Evolutionary conservation across 805 yeast genomes (phyloP).

Genomic region (Maudiozyma turicensis): DNA sequence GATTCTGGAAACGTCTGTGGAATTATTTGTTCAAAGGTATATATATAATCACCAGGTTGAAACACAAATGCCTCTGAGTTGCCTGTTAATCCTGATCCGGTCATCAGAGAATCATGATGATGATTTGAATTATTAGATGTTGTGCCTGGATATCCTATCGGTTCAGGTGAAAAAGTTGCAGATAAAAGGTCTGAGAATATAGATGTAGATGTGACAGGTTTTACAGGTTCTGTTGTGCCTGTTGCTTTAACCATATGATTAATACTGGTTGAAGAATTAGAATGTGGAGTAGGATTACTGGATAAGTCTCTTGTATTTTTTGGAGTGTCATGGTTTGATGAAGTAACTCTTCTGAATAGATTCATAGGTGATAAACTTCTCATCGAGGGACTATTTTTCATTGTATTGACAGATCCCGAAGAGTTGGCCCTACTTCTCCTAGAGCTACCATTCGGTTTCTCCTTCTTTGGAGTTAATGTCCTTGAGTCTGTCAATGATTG

Average conservation of each 20-base stretch:
- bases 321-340: constrained; percentile 8
- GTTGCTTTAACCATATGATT: neutral
- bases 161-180: constrained; percentile 6
- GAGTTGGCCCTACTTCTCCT: constrained; percentile 7
- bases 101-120: neutral
- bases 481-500: neutral
- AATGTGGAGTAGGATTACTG: neutral
- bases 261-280: neutral
- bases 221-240: neutral
- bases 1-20: constrained; percentile 80
- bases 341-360: constrained; percentile 20
- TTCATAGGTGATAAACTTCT: constrained; percentile 25
- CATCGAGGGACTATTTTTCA: constrained; percentile 2
- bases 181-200: constrained; percentile 22
- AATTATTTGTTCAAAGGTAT: constrained; percentile 83
- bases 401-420: neutral
- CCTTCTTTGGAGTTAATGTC: neutral
- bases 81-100: neutral
- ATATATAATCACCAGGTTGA: constrained; percentile 82
- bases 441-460: neutral
- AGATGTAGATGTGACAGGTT: constrained; percentile 12
- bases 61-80: constrained; percentile 36
- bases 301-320: neutral
- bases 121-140: too few species aligned
- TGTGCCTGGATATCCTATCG: neutral